Conservation (phyloP, 2,329 filamentous ascomycete species). For the Fusarium penzigii region DNA sequence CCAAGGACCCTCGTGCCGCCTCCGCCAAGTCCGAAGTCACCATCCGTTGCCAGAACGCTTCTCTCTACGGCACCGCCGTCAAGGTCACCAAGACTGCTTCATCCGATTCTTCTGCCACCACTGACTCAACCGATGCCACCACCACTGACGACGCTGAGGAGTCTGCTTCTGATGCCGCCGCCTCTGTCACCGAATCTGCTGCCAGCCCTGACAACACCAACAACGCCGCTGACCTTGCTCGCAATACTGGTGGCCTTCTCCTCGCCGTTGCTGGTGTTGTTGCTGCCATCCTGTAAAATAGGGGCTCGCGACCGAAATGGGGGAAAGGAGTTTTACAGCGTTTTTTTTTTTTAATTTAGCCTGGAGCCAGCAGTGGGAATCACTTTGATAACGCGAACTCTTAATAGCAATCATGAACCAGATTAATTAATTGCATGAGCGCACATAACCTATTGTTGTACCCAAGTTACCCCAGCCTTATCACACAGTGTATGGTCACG, state of each 20-base stretch:
- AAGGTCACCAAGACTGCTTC: constrained; percentile 26
- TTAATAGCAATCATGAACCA: no score
- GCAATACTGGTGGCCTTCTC: constrained; percentile 36
- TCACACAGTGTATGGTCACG: no score
- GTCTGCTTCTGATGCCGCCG: no score
- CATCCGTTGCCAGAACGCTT: constrained; percentile 49
- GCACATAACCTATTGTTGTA: no score
- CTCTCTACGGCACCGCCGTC: constrained; percentile 41
- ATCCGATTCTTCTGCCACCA: constrained; percentile 16
- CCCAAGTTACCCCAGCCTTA: no score
- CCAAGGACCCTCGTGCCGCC: constrained; percentile 44
- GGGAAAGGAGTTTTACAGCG: no score
- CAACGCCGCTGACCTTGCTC: constrained; percentile 32
- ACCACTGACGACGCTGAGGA: constrained; percentile 20
- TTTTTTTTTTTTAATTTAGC: constrained; percentile 5
- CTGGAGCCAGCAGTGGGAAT: constrained; percentile 9
- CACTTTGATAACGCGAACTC: no score
- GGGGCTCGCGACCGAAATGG: constrained; percentile 1
- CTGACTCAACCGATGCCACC: constrained; percentile 15
- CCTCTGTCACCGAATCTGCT: constrained; percentile 18
- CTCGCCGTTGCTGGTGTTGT: constrained; percentile 41
- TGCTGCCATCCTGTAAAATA: constrained; percentile 38
- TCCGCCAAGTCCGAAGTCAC: constrained; percentile 40
- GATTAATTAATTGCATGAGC: no score
- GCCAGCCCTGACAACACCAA: constrained; percentile 24